A percentile compares a stretch with the other conserved stretches of the same genome.
These are phyloP conservation scores for Populus tremula DNA, from an alignment of 345 rosid genomes.

Conservation along the genomic window DNA sequence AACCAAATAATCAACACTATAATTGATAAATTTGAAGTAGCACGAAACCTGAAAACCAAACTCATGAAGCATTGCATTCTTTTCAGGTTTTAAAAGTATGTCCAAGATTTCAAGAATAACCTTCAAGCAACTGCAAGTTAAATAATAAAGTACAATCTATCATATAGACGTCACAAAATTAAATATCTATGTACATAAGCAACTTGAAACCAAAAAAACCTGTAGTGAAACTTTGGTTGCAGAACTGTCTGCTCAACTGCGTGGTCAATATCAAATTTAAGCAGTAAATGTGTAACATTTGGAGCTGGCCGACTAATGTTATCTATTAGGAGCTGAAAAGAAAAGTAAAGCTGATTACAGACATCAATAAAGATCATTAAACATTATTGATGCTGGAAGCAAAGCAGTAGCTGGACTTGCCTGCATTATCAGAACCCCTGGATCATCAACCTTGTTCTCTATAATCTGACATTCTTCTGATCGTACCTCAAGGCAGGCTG, in stretches of 20 bases:
- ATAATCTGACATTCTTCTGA: conserved; percentile 66
- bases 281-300: conserved; percentile 83
- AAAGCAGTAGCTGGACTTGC: conserved; percentile 34
- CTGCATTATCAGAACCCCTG: conserved; percentile 90
- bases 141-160: conserved; percentile 8
- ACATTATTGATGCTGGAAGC: background rate
- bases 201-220: conserved; percentile 42
- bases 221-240: conserved; percentile 94
- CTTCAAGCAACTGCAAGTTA: conserved; percentile 76
- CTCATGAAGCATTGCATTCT: conserved; percentile 78
- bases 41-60: conserved; percentile 80
- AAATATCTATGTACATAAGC: background rate
- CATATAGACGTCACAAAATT: conserved; percentile 7
- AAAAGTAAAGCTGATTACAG: background rate
- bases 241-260: conserved; percentile 73
- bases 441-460: conserved; percentile 71
- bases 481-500: conserved; percentile 83
- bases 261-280: conserved; percentile 78
- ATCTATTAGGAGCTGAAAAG: conserved; percentile 76
- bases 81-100: conserved; percentile 68
- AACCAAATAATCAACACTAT: background rate
- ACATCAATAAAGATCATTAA: background rate
- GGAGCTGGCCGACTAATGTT: conserved; percentile 87
- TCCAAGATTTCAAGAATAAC: conserved; percentile 87
- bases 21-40: background rate